These are phyloP conservation scores for Mycena sanguinolenta DNA, from an alignment of 768 basidiomycete genomes.

Conservation along the genomic window DNA sequence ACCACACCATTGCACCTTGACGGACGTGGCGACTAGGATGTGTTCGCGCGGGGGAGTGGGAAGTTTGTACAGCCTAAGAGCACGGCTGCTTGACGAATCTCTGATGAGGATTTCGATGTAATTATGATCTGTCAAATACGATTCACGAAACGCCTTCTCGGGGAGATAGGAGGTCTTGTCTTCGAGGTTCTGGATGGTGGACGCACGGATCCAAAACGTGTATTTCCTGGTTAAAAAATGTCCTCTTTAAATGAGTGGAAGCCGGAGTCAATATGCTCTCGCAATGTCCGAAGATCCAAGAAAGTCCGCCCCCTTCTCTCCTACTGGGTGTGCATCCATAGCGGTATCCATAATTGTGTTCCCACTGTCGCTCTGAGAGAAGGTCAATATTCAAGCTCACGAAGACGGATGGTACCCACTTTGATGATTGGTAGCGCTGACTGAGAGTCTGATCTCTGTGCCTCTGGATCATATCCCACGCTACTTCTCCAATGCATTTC, in stretches of 20 bases:
- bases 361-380: slow-evolving; percentile 12
- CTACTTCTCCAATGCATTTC: slow-evolving; percentile 21
- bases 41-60: slow-evolving; percentile 56
- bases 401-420: background rate
- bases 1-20: slow-evolving; percentile 8
- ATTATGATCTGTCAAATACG: too few species aligned
- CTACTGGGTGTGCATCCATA: background rate
- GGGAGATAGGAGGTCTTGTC: too few species aligned
- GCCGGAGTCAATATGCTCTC: background rate
- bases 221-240: too few species aligned
- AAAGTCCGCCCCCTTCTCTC: background rate
- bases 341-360: slow-evolving; percentile 7
- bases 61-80: slow-evolving; percentile 44
- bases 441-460: slow-evolving; percentile 1
- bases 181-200: too few species aligned
- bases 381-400: too few species aligned
- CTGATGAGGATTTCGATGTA: background rate
- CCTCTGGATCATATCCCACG: slow-evolving; percentile 7
- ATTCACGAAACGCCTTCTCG: too few species aligned
- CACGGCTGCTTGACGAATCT: background rate
- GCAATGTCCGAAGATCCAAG: background rate
- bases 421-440: background rate
- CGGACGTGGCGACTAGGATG: slow-evolving; percentile 48
- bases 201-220: too few species aligned
- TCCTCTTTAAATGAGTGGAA: too few species aligned